Conservation (phyloP, 148 eudicot genomes). For the Polygonum aviculare region DNA sequence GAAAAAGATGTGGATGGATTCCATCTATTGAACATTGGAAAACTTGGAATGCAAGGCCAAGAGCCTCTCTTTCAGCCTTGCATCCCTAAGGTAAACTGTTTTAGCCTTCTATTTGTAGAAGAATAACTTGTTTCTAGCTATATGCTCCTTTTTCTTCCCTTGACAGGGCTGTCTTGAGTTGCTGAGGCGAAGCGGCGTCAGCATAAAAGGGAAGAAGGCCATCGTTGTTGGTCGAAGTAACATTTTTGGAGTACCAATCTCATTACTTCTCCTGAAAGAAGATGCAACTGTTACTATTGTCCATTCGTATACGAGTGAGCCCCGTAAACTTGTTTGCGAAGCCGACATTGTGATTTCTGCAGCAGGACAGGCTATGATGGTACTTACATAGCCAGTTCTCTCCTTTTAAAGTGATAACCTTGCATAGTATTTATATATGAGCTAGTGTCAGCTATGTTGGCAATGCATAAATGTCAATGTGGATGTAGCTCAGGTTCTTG, state of each 20-base stretch:
- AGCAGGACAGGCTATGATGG: constrained; percentile 96
- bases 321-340: constrained; percentile 58
- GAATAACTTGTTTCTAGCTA: no score
- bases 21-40: constrained; percentile 96
- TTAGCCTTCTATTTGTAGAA: neutral
- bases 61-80: constrained; percentile 89
- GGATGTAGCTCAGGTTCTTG: neutral
- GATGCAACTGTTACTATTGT: constrained; percentile 86
- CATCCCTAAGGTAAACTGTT: constrained; percentile 67
- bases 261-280: constrained; percentile 72
- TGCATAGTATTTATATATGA: no score
- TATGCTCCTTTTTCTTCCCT: no score
- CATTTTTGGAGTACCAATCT: constrained; percentile 72
- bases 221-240: constrained; percentile 95
- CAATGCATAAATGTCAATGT: neutral
- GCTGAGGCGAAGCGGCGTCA: constrained; percentile 47
- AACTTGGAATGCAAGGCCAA: constrained; percentile 98
- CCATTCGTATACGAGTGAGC: constrained; percentile 67
- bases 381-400: constrained; percentile 21
- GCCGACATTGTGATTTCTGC: constrained; percentile 94
- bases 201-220: constrained; percentile 68
- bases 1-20: constrained; percentile 99
- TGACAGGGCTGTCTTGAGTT: constrained; percentile 39
- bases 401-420: neutral
- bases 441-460: no score